Evolutionary conservation across 345 rosid species (phyloP).

Genomic region (Ceriops decandra): DNA sequence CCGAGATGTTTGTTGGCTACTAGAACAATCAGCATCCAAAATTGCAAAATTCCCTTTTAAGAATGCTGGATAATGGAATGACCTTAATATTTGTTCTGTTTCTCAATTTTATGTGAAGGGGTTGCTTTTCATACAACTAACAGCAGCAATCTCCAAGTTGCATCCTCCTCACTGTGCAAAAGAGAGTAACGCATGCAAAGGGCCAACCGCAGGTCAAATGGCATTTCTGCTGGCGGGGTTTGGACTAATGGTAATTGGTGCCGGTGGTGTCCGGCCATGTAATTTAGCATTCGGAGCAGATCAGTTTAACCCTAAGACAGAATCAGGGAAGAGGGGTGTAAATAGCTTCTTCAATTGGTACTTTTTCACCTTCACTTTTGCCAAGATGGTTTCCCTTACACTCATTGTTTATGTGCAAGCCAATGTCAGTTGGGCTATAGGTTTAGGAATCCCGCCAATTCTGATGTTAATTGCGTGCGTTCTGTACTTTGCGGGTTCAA

Average conservation of each 20-base stretch:
- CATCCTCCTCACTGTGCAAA: slow-evolving; percentile 49
- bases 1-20: too few relatives aligned
- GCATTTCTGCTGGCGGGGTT: slow-evolving; percentile 48
- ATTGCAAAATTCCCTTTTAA: too few relatives aligned
- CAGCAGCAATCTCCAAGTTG: slow-evolving; percentile 52
- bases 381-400: slow-evolving; percentile 65
- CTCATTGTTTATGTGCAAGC: slow-evolving; percentile 68
- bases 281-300: slow-evolving; percentile 78
- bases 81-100: not conserved
- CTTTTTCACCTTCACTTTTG: slow-evolving; percentile 74
- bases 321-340: slow-evolving; percentile 66
- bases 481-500: slow-evolving; percentile 55
- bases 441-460: slow-evolving; percentile 60
- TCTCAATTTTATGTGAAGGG: slow-evolving; percentile 38
- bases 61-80: not conserved
- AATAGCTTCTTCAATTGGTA: slow-evolving; percentile 88
- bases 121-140: slow-evolving; percentile 48
- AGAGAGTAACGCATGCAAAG: slow-evolving; percentile 33
- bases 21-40: too few relatives aligned
- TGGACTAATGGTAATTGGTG: slow-evolving; percentile 52
- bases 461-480: slow-evolving; percentile 61
- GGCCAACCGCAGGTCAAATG: slow-evolving; percentile 57
- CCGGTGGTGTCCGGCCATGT: slow-evolving; percentile 78
- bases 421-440: slow-evolving; percentile 74
- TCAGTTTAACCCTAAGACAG: slow-evolving; percentile 68